Evolutionary conservation across 2,329 filamentous ascomycete species (phyloP).

Genomic region (Incumbomyces delicatus): DNA sequence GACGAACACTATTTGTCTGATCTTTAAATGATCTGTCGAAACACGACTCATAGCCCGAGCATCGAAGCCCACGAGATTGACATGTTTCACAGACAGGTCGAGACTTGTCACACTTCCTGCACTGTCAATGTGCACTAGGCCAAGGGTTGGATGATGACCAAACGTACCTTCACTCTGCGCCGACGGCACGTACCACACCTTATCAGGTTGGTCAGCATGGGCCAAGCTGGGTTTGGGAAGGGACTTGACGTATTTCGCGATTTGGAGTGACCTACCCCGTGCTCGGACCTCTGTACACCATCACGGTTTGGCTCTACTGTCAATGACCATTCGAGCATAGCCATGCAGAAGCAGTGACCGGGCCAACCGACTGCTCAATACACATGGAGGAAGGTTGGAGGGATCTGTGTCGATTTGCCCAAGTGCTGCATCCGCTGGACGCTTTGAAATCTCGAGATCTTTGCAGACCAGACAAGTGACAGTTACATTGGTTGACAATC

Average conservation of each 20-base stretch:
- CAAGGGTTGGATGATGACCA: neutral
- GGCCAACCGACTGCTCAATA: neutral
- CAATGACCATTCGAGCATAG: neutral
- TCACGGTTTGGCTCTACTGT: neutral
- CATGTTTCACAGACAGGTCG: slow-evolving; percentile 21
- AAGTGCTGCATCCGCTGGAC: too few relatives aligned
- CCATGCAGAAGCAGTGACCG: neutral
- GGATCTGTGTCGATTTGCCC: too few relatives aligned
- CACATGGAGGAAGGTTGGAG: too few relatives aligned
- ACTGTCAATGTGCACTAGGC: neutral
- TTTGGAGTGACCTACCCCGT: slow-evolving; percentile 6
- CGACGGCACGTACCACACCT: slow-evolving; percentile 19
- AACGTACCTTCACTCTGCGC: slow-evolving; percentile 19
- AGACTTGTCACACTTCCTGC: slow-evolving; percentile 17
- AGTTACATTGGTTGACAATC: too few relatives aligned
- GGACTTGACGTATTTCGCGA: too few relatives aligned
- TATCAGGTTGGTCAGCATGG: neutral
- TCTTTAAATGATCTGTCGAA: slow-evolving; percentile 20
- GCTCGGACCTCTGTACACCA: slow-evolving; percentile 22
- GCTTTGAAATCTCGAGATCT: too few relatives aligned
- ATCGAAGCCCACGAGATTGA: slow-evolving; percentile 11
- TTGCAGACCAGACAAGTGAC: too few relatives aligned
- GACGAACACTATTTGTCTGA: slow-evolving; percentile 17
- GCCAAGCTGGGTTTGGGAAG: too few relatives aligned
- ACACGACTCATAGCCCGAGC: slow-evolving; percentile 19